Evolutionary conservation across 208 protist species (phyloP).

Genomic region (Leishmania mexicana): DNA sequence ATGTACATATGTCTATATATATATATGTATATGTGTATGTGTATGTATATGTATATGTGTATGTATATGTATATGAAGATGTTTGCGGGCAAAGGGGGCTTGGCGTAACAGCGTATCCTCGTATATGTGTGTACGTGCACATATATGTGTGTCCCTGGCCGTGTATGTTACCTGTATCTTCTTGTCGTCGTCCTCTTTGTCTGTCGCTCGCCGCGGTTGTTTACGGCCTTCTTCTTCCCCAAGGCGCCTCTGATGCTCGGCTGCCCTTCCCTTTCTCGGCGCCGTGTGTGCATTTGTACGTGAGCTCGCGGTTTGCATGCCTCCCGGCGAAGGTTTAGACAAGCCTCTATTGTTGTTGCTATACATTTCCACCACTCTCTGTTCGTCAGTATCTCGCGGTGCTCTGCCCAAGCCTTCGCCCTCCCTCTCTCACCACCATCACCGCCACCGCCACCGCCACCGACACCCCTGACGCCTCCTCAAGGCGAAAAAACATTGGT

Average conservation of each 20-base stretch:
- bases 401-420: too few species aligned
- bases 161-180: neutral
- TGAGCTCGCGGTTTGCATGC: neutral
- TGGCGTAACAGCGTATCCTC: neutral
- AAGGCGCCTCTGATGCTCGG: neutral
- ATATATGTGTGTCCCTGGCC: neutral
- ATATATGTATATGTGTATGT: neutral
- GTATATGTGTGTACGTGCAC: neutral
- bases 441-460: neutral
- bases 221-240: conserved; percentile 2
- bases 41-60: too few species aligned
- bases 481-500: neutral
- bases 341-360: neutral
- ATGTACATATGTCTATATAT: neutral
- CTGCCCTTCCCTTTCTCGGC: neutral
- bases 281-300: neutral
- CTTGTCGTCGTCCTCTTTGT: neutral
- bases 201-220: neutral
- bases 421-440: neutral
- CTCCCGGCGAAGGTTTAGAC: neutral
- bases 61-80: too few species aligned
- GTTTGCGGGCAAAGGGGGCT: neutral
- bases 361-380: neutral
- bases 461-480: neutral
- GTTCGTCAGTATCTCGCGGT: too few species aligned